phyloP scores from a whole-genome alignment of 495 filamentous ascomycete species.

The Xylaria castorea region DNA sequence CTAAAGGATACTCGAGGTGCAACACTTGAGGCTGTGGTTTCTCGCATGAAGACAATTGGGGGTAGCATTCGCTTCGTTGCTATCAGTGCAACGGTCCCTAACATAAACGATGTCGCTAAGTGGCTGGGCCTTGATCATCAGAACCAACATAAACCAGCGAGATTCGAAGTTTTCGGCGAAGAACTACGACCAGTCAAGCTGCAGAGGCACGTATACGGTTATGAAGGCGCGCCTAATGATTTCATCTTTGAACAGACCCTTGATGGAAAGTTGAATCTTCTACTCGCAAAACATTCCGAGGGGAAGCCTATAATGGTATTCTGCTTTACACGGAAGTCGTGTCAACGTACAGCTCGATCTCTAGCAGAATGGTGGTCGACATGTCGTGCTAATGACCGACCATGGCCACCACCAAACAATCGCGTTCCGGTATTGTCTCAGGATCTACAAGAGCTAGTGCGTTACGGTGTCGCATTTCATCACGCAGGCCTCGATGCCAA shows the following conservation, averaged over 20 bases:
- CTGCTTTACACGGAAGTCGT: slow-evolving; percentile 83
- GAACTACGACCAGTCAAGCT: slow-evolving; percentile 88
- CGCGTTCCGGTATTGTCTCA: slow-evolving; percentile 61
- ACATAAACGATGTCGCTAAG: slow-evolving; percentile 85
- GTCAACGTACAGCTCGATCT: slow-evolving; percentile 74
- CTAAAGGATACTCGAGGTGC: slow-evolving; percentile 89
- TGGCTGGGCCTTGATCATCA: slow-evolving; percentile 87
- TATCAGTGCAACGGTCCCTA: slow-evolving; percentile 91
- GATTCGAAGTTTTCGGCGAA: slow-evolving; percentile 83
- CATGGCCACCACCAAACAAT: slow-evolving; percentile 71
- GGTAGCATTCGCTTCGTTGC: slow-evolving; percentile 90
- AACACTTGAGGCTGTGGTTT: slow-evolving; percentile 93
- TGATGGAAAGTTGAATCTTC: slow-evolving; percentile 71
- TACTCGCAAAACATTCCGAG: slow-evolving; percentile 79
- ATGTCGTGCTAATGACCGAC: slow-evolving; percentile 60
- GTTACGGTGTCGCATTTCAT: slow-evolving; percentile 87
- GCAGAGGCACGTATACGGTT: slow-evolving; percentile 85
- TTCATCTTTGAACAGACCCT: slow-evolving; percentile 86
- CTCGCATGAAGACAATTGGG: slow-evolving; percentile 92
- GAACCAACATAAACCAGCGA: slow-evolving; percentile 71
- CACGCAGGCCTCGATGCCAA: slow-evolving; percentile 81
- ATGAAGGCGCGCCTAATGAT: slow-evolving; percentile 70
- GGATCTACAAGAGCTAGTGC: slow-evolving; percentile 68
- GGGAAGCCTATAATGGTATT: slow-evolving; percentile 93
- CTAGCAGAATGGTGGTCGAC: slow-evolving; percentile 72